Evolutionary conservation across 345 rosid genomes (phyloP).

Genomic region (Bruguiera sexangula): DNA sequence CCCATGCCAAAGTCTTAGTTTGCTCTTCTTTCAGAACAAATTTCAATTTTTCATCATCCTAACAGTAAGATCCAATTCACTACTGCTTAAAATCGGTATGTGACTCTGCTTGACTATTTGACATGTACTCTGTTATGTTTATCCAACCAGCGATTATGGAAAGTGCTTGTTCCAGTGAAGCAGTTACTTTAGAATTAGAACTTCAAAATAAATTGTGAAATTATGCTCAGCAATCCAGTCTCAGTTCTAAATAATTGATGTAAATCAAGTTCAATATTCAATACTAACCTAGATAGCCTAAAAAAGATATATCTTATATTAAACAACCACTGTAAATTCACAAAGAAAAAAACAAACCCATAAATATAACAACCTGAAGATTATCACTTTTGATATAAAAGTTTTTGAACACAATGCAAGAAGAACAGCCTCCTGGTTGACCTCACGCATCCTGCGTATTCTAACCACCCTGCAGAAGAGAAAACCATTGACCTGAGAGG

Average conservation of each 20-base stretch:
- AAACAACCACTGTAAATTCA: background rate
- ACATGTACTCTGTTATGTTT: no score
- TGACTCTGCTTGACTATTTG: no score
- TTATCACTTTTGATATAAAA: constrained; percentile 72
- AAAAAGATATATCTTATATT: background rate
- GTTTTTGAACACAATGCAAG: constrained; percentile 88
- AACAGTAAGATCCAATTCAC: background rate
- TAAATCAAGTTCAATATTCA: background rate
- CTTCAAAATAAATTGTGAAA: no score
- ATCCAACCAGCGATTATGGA: no score
- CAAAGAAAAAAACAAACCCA: background rate
- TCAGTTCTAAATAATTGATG: no score
- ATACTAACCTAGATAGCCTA: background rate
- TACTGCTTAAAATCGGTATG: no score
- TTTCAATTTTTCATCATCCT: background rate
- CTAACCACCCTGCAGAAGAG: constrained; percentile 72
- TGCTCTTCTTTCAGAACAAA: background rate
- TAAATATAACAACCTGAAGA: constrained; percentile 65
- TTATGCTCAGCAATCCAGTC: no score
- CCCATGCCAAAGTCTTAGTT: background rate
- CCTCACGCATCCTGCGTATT: constrained; percentile 84
- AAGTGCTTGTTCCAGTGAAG: no score
- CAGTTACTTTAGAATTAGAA: no score
- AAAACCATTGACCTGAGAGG: constrained; percentile 13
- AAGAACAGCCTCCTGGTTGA: constrained; percentile 91